phyloP scores from a whole-genome alignment of 345 rosid species.

The Adansonia digitata region DNA sequence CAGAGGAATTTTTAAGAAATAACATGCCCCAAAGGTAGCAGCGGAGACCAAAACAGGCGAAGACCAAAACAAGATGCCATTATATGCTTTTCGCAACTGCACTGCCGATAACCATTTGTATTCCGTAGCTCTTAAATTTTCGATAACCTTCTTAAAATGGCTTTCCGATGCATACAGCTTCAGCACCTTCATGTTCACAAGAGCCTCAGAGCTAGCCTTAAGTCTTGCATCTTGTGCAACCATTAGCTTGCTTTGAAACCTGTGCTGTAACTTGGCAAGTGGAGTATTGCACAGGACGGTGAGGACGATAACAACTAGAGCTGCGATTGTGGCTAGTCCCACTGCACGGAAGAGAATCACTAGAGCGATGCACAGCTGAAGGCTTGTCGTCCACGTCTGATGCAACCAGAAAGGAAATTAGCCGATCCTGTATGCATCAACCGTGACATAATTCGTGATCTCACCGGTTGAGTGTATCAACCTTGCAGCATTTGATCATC shows the following conservation, averaged over 20 bases:
- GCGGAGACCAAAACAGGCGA: slow-evolving; percentile 87
- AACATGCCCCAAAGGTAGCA: slow-evolving; percentile 84
- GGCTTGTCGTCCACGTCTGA: slow-evolving; percentile 86
- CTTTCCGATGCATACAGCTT: slow-evolving; percentile 91
- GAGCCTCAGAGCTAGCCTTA: slow-evolving; percentile 77
- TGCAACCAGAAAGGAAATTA: slow-evolving; percentile 96
- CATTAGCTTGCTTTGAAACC: slow-evolving; percentile 79
- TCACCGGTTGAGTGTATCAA: slow-evolving; percentile 77
- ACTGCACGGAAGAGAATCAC: slow-evolving; percentile 72
- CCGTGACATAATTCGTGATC: slow-evolving; percentile 85
- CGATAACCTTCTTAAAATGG: slow-evolving; percentile 78
- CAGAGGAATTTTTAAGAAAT: slow-evolving; percentile 69
- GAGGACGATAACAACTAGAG: slow-evolving; percentile 63
- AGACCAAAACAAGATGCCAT: slow-evolving; percentile 72
- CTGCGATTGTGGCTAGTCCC: slow-evolving; percentile 81
- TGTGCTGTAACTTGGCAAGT: slow-evolving; percentile 81
- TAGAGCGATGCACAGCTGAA: slow-evolving; percentile 75
- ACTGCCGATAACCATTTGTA: slow-evolving; percentile 70
- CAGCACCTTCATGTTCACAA: slow-evolving; percentile 87
- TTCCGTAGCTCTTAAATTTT: slow-evolving; percentile 59
- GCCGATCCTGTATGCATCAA: slow-evolving; percentile 91
- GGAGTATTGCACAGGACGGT: slow-evolving; percentile 83
- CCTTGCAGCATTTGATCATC: slow-evolving; percentile 68
- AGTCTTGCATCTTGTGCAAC: slow-evolving; percentile 72
- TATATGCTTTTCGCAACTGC: slow-evolving; percentile 67